Evolutionary conservation across 1,139 yeast genomes (phyloP).

Genomic region (Geotrichum cucujoidarum): DNA sequence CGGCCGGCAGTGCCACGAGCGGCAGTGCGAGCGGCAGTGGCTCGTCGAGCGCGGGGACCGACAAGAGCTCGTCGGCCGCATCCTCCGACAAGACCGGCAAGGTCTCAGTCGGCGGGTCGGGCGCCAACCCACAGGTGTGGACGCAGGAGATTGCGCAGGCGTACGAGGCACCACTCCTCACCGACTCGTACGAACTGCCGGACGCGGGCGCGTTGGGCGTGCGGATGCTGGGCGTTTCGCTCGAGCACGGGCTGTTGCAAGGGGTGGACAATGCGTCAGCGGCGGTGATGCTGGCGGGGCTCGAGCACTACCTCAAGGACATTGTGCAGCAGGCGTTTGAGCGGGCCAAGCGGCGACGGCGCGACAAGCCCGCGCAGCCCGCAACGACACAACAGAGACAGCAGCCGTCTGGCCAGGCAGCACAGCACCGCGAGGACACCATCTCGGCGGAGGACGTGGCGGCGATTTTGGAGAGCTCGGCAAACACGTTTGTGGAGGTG

Average conservation of each 20-base stretch:
- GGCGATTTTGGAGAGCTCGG: constrained; percentile 31
- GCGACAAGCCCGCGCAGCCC: background rate
- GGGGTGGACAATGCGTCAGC: constrained; percentile 66
- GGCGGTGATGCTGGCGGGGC: constrained; percentile 71
- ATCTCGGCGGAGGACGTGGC: constrained; percentile 36
- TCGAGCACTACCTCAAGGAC: constrained; percentile 72
- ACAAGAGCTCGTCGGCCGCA: too few species aligned
- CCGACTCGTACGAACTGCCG: constrained; percentile 78
- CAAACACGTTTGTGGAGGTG: constrained; percentile 34
- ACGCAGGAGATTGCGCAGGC: constrained; percentile 91
- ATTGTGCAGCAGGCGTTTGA: constrained; percentile 74
- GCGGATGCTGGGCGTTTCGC: constrained; percentile 73
- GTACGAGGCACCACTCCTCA: constrained; percentile 75
- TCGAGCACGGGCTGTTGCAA: constrained; percentile 91
- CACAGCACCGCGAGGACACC: constrained; percentile 26
- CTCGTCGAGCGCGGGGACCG: too few species aligned
- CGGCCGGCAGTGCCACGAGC: too few species aligned
- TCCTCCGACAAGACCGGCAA: too few species aligned
- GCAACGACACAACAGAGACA: too few species aligned
- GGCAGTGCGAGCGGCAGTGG: background rate
- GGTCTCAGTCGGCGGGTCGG: too few species aligned
- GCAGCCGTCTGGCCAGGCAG: background rate
- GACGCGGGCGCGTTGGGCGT: constrained; percentile 66
- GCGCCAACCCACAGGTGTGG: constrained; percentile 67
- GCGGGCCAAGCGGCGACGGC: constrained; percentile 24